phyloP scores from a whole-genome alignment of 371 early-diverging fungal genomes.

The Blakeslea trispora region DNA sequence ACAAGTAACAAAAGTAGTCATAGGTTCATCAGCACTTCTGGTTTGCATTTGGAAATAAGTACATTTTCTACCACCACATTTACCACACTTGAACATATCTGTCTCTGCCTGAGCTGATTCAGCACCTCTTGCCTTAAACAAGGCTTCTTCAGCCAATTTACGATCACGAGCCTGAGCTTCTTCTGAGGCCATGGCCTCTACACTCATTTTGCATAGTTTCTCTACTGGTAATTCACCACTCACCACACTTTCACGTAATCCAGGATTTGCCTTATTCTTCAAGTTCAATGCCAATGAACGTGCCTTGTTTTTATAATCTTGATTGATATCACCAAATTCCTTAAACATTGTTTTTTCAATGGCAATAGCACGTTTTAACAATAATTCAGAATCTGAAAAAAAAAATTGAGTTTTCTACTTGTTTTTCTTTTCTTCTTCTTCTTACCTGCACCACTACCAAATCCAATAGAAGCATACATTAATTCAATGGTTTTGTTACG shows the following conservation, averaged over 20 bases:
- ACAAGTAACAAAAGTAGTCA: constrained; percentile 96
- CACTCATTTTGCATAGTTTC: constrained; percentile 78
- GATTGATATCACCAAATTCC: constrained; percentile 49
- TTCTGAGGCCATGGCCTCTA: constrained; percentile 89
- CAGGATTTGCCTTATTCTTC: constrained; percentile 82
- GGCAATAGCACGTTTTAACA: constrained; percentile 60
- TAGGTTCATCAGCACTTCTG: constrained; percentile 98
- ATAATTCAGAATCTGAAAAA: constrained; percentile 57
- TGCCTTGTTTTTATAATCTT: constrained; percentile 79
- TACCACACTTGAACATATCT: constrained; percentile 94
- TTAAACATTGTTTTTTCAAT: constrained; percentile 73
- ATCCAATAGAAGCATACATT: constrained; percentile 79
- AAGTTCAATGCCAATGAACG: constrained; percentile 83
- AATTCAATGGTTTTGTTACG: constrained; percentile 87
- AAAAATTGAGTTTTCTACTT: background rate
- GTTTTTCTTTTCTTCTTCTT: background rate
- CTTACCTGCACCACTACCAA: constrained; percentile 70
- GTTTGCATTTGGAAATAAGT: constrained; percentile 94
- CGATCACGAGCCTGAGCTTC: constrained; percentile 74
- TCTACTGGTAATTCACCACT: constrained; percentile 65
- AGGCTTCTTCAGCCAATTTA: constrained; percentile 69
- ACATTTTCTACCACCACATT: constrained; percentile 88
- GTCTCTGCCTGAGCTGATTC: constrained; percentile 83
- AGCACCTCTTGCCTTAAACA: constrained; percentile 84
- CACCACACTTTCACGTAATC: constrained; percentile 73